These are phyloP conservation scores for Acacia acuminata DNA, from an alignment of 306 rosid genomes.

Conservation along the genomic window DNA sequence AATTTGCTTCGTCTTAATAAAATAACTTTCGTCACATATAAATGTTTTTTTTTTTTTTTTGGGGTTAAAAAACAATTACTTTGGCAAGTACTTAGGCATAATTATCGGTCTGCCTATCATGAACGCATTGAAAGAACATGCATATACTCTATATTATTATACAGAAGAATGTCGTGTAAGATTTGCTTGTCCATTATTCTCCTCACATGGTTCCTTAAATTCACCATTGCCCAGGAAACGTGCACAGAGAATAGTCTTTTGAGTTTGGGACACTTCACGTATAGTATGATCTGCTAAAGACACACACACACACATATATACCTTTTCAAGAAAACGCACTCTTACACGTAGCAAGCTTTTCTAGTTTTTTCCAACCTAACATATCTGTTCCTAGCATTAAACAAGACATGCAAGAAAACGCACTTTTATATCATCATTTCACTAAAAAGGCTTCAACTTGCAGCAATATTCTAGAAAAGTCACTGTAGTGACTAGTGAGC, in stretches of 20 bases:
- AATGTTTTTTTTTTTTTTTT: too few species aligned
- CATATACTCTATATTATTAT: background rate
- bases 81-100: background rate
- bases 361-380: constrained; percentile 42
- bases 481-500: background rate
- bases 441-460: background rate
- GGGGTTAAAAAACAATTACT: background rate
- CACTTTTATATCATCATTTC: background rate
- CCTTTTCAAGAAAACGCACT: background rate
- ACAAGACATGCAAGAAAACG: constrained; percentile 23
- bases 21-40: background rate
- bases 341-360: background rate
- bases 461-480: background rate
- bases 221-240: constrained; percentile 29
- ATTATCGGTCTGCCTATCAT: background rate
- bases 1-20: too few species aligned
- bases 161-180: background rate
- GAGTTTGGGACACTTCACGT: constrained; percentile 15
- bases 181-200: background rate
- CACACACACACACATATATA: background rate
- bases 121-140: background rate
- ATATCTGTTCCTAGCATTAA: constrained; percentile 23
- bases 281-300: constrained; percentile 20
- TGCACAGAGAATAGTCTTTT: background rate
- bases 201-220: constrained; percentile 13